Evolutionary conservation across 805 yeast species (phyloP), one percentile per base, ranked within the genome.

Genomic region (Metschnikowia anglica): DNA sequence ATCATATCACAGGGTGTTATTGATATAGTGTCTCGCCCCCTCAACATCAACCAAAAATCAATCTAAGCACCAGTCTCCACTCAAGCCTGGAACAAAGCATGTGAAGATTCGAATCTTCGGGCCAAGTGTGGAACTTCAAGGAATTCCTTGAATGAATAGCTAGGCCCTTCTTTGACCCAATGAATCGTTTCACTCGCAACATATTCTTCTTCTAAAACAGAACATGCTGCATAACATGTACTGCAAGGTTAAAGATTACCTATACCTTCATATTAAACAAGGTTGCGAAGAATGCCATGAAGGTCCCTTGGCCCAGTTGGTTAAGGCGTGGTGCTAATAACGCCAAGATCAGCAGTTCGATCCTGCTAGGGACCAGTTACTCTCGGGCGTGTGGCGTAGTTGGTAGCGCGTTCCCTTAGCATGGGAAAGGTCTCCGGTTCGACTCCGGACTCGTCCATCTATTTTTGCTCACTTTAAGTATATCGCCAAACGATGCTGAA

Each of bases 371-470:
- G 85, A 81, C 80, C 86, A 81, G 56, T 34, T 24, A 13, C 13
- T 29, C 26, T 18, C 13, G 83, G 83, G 85, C 83, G 80, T 79
- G 83, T 79, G 84, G 84, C 84, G 84, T 76, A 79, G 84, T 80
- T 77, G 84, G 85, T 79, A 79, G 84, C 84, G 84, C 84, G 84
- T 76, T 77, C 80, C 79, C 84, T 78, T 79, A 78, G 83, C 83
- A 79, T 78, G 83, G 77, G 81, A 77, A 77, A 79, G 83, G 85
- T 79, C 84, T 77, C 78, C 78, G 83, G 82, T 77, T 77, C 84
- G 80, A 78, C 73, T 78, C 83, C 83, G 77, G 78, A 75, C 81
- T 78, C 80, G 83, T 79, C 83, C 83, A 78, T 47, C 61, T 47
- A 46, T 62, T 63, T 68, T 58, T 52, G 7, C 11, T 23, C 11